These are phyloP conservation scores for Penicillium occitanis DNA, from an alignment of 2,329 filamentous ascomycete species.

Conservation along the genomic window DNA sequence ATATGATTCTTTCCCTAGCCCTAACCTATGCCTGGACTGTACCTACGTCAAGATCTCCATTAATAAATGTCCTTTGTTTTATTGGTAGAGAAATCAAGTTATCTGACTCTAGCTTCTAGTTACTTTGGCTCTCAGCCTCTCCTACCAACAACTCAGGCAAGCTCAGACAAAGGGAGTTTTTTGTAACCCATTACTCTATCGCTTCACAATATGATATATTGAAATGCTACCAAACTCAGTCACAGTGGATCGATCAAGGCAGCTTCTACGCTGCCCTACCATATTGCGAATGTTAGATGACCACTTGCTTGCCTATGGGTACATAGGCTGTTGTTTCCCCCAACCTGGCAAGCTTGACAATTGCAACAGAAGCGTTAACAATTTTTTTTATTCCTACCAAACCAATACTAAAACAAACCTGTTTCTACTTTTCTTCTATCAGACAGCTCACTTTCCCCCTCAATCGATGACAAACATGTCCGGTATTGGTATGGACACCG, in stretches of 20 bases:
- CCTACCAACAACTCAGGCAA: not conserved
- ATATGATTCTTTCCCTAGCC: not conserved
- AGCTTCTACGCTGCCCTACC: not conserved
- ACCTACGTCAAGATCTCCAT: not conserved
- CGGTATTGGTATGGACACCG: not conserved
- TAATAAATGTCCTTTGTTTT: not conserved
- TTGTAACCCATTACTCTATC: not conserved
- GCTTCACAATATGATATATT: not conserved
- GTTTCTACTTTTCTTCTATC: not conserved
- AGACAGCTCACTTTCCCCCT: not conserved
- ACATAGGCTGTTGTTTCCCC: not conserved
- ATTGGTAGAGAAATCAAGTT: not conserved
- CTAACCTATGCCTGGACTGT: not conserved
- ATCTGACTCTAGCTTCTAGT: not conserved
- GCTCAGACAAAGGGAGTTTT: not conserved
- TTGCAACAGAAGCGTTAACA: not conserved
- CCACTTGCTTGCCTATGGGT: not conserved
- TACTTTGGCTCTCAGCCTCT: not conserved
- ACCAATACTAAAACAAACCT: not conserved
- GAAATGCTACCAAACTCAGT: not conserved
- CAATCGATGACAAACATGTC: not conserved
- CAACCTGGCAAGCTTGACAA: not conserved
- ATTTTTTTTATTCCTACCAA: not conserved
- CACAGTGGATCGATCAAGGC: not conserved
- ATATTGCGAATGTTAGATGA: not conserved